These are phyloP conservation scores for Saprolegnia diclina DNA, from an alignment of 352 stramenopile species.

Conservation along the genomic window DNA sequence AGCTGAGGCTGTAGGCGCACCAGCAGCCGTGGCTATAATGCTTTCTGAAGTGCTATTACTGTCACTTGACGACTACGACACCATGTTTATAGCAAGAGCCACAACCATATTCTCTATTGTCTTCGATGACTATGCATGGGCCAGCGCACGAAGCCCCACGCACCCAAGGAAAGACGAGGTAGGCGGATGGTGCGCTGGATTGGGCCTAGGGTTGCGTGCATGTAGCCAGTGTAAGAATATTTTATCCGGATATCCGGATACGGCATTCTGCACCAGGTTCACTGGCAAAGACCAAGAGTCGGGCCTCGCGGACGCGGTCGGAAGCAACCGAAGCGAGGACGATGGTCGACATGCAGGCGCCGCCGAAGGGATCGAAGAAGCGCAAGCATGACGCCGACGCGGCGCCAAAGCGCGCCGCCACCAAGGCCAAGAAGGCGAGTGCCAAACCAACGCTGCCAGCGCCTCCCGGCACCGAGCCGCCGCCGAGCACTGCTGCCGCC, in stretches of 20 bases:
- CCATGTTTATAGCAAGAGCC: too few species aligned
- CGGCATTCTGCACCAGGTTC: background rate
- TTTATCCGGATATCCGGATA: background rate
- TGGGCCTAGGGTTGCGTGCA: background rate
- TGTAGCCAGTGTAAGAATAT: background rate
- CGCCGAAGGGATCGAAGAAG: background rate
- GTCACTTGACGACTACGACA: too few species aligned
- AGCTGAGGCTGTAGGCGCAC: too few species aligned
- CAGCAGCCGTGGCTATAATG: too few species aligned
- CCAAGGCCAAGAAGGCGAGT: background rate
- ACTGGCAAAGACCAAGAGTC: background rate
- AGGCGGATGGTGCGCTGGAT: too few species aligned
- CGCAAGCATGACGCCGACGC: background rate
- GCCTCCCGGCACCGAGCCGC: background rate
- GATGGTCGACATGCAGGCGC: background rate
- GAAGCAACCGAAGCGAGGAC: background rate
- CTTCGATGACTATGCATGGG: too few species aligned
- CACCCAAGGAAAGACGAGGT: too few species aligned
- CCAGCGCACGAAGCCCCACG: too few species aligned
- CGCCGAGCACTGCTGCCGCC: background rate
- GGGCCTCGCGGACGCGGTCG: too few species aligned
- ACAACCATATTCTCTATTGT: too few species aligned
- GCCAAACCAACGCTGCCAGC: background rate
- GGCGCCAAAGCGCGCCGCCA: background rate
- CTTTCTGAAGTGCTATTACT: too few species aligned